Conservation (phyloP, 1,284 basidiomycete species). For the Ustilago crameri region DNA sequence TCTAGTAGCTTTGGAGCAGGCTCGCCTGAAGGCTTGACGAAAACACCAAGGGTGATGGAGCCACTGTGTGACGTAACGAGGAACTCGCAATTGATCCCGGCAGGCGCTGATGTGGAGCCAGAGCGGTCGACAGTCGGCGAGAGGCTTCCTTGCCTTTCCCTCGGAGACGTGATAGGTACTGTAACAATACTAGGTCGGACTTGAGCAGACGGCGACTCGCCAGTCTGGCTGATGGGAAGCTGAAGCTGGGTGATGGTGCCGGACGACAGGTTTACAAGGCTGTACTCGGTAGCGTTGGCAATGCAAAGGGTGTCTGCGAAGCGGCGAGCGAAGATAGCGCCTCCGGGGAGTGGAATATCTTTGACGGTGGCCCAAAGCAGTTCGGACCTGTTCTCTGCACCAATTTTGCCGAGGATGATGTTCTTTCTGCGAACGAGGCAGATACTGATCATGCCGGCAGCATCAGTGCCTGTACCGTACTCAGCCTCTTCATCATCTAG, state of each 20-base stretch:
- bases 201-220: conserved; percentile 56
- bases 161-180: conserved; percentile 19
- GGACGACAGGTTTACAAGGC: conserved; percentile 55
- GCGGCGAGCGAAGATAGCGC: conserved; percentile 61
- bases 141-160: conserved; percentile 12
- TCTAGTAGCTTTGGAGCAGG: conserved; percentile 63
- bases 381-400: conserved; percentile 36
- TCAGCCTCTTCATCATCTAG: conserved; percentile 47
- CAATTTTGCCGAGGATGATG: conserved; percentile 56
- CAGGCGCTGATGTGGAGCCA: not conserved
- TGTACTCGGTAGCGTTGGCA: conserved; percentile 62
- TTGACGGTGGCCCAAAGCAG: conserved; percentile 53
- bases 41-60: conserved; percentile 61
- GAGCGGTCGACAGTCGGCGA: conserved; percentile 17
- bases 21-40: conserved; percentile 61
- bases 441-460: conserved; percentile 54
- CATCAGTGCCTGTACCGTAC: conserved; percentile 30
- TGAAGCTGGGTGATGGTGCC: conserved; percentile 53
- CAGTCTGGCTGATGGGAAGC: conserved; percentile 64
- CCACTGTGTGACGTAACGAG: conserved; percentile 64
- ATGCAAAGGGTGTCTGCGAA: conserved; percentile 60
- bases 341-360: conserved; percentile 59
- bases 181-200: conserved; percentile 62
- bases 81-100: conserved; percentile 51
- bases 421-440: conserved; percentile 61